Conservation (phyloP, 371 early-diverging fungal genomes). For the Basidiobolus meristosporus region DNA sequence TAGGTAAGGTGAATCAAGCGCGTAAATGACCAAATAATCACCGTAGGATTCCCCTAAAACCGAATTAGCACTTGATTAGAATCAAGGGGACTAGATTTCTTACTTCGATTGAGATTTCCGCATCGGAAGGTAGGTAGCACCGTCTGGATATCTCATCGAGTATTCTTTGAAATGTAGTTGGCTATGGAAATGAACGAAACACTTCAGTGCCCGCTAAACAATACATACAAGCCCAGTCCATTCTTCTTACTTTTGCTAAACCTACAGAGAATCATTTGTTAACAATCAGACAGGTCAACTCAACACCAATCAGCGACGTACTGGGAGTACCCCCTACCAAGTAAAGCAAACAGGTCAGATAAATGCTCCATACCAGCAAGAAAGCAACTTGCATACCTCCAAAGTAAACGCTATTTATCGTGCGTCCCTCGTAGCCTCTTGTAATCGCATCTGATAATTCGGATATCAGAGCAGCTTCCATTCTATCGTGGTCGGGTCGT, state of each 20-base stretch:
- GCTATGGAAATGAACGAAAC: no score
- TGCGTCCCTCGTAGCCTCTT: not conserved
- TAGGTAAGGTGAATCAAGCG: not conserved
- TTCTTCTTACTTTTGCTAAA: not conserved
- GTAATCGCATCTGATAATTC: not conserved
- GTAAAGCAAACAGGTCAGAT: not conserved
- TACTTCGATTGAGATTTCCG: not conserved
- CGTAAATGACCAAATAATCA: not conserved
- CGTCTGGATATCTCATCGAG: not conserved
- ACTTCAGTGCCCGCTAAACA: not conserved
- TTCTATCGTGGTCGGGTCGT: constrained; percentile 14
- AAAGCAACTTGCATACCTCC: not conserved
- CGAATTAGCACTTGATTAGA: not conserved
- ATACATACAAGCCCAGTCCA: not conserved
- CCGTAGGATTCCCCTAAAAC: not conserved
- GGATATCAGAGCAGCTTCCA: constrained; percentile 7
- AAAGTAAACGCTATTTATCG: not conserved
- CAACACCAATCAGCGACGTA: not conserved
- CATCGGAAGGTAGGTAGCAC: not conserved
- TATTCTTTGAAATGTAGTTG: not conserved
- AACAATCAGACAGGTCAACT: not conserved
- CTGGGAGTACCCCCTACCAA: not conserved
- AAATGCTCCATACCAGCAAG: not conserved
- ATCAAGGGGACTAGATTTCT: not conserved
- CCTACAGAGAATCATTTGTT: not conserved